Evolutionary conservation across 2,329 filamentous ascomycete species (phyloP).

Genomic region (Podosphaera xanthii): DNA sequence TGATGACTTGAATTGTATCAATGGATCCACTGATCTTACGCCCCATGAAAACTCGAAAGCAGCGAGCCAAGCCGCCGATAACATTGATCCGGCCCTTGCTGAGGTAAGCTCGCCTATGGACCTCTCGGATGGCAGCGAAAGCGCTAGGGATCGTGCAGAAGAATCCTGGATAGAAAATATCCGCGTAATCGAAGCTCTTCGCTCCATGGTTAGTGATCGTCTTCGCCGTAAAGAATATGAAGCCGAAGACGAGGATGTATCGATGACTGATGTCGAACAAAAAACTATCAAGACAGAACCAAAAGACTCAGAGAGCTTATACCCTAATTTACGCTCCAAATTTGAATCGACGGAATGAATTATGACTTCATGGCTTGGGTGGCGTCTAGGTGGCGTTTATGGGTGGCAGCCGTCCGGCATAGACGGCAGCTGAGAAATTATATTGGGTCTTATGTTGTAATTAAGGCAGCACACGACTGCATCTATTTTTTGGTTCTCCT

Average conservation of each 20-base stretch:
- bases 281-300: background rate
- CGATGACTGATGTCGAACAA: conserved; percentile 7
- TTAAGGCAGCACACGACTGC: too few species aligned
- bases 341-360: too few species aligned
- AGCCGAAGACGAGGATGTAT: conserved; percentile 11
- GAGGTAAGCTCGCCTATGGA: conserved; percentile 29
- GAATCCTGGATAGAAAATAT: conserved; percentile 45
- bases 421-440: too few species aligned
- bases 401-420: too few species aligned
- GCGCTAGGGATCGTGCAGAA: conserved; percentile 33
- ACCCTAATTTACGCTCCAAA: conserved; percentile 6
- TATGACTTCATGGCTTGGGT: too few species aligned
- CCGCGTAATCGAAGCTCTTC: conserved; percentile 37
- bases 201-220: conserved; percentile 32
- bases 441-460: too few species aligned
- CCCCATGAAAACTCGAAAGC: conserved; percentile 19
- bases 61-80: conserved; percentile 16
- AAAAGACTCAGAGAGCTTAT: conserved; percentile 7
- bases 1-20: conserved; percentile 11
- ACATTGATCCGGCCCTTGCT: conserved; percentile 16
- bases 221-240: conserved; percentile 33
- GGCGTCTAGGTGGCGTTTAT: too few species aligned
- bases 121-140: conserved; percentile 28
- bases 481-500: too few species aligned
- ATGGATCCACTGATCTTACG: conserved; percentile 12